phyloP scores from a whole-genome alignment of 768 basidiomycete genomes.

The Clathrus columnatus region DNA sequence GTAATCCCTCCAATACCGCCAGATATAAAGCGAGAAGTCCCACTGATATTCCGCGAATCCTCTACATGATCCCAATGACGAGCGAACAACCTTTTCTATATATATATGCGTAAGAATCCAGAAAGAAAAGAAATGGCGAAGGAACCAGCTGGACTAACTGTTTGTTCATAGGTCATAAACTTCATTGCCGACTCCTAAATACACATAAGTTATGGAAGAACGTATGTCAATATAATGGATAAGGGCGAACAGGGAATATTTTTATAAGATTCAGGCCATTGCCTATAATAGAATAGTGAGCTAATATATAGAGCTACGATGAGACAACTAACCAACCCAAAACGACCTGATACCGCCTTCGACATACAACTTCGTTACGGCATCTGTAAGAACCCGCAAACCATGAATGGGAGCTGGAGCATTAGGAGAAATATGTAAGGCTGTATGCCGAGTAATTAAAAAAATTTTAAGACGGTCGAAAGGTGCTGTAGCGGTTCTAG shows the following conservation, averaged over 20 bases:
- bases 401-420: slow-evolving; percentile 35
- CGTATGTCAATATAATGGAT: too few relatives aligned
- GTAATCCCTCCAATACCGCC: slow-evolving; percentile 94
- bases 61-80: slow-evolving; percentile 86
- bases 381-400: slow-evolving; percentile 56
- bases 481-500: slow-evolving; percentile 92
- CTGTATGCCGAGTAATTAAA: slow-evolving; percentile 81
- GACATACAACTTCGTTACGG: slow-evolving; percentile 72
- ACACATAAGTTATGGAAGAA: background rate
- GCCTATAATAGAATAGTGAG: background rate
- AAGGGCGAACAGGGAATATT: slow-evolving; percentile 62
- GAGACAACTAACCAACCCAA: slow-evolving; percentile 86
- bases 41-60: slow-evolving; percentile 82
- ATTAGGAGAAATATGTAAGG: slow-evolving; percentile 49
- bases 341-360: slow-evolving; percentile 88
- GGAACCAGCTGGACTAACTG: slow-evolving; percentile 41
- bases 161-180: slow-evolving; percentile 90
- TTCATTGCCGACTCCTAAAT: slow-evolving; percentile 90
- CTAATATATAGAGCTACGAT: background rate
- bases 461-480: slow-evolving; percentile 97
- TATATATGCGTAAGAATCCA: slow-evolving; percentile 9
- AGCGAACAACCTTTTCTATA: slow-evolving; percentile 90
- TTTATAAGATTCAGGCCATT: slow-evolving; percentile 77
- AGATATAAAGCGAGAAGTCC: slow-evolving; percentile 85
- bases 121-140: slow-evolving; percentile 11